A percentile compares a stretch with the other conserved stretches of the same genome.
phyloP scores from a whole-genome alignment of 2,329 filamentous ascomycete genomes.

The Didymella exigua region DNA sequence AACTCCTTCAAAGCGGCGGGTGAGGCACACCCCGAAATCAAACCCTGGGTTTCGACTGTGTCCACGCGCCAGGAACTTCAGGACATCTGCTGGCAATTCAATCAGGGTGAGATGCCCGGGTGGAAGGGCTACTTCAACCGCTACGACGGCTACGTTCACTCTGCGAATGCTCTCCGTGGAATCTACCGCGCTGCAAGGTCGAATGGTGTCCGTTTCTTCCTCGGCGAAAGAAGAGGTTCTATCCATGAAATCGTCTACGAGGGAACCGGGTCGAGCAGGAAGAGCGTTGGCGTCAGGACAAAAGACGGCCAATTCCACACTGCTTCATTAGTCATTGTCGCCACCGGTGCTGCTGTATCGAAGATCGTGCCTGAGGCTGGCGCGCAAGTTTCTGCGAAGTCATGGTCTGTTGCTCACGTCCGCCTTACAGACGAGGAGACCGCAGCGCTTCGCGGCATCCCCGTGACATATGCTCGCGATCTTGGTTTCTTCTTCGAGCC shows the following conservation, averaged over 20 bases:
- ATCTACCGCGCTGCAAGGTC: conserved; percentile 53
- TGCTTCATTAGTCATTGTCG: conserved; percentile 55
- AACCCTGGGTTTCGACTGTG: conserved; percentile 49
- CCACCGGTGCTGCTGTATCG: conserved; percentile 58
- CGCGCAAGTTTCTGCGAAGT: conserved; percentile 59
- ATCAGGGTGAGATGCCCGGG: conserved; percentile 52
- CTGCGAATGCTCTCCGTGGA: conserved; percentile 57
- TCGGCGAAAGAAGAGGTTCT: conserved; percentile 51
- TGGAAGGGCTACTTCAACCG: conserved; percentile 66
- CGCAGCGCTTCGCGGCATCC: conserved; percentile 61
- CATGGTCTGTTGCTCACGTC: conserved; percentile 66
- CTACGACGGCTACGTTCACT: conserved; percentile 63
- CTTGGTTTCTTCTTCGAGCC: conserved; percentile 71
- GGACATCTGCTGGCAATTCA: conserved; percentile 58
- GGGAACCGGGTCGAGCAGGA: conserved; percentile 25
- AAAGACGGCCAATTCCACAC: conserved; percentile 48
- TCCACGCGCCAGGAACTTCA: conserved; percentile 23
- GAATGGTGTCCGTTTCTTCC: conserved; percentile 52
- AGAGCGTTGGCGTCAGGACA: conserved; percentile 46
- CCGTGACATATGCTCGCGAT: conserved; percentile 66
- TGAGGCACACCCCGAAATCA: conserved; percentile 50
- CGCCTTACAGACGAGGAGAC: conserved; percentile 62
- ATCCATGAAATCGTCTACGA: conserved; percentile 51
- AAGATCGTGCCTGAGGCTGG: conserved; percentile 58
- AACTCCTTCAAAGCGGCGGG: conserved; percentile 51